These are phyloP conservation scores for Fusarium sp. DNA, from an alignment of 2,329 filamentous ascomycete species.

Conservation along the genomic window DNA sequence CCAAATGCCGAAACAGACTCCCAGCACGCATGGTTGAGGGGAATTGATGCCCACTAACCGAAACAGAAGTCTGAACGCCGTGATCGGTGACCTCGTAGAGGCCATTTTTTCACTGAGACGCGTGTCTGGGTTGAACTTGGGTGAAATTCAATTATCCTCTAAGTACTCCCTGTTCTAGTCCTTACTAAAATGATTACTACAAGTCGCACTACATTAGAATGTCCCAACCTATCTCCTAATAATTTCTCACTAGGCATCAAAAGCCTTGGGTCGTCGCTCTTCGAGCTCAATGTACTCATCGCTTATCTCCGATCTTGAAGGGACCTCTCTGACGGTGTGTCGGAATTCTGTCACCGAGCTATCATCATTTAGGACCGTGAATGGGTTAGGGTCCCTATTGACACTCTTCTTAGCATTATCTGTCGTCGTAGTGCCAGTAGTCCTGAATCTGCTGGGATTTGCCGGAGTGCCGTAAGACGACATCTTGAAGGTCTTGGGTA, in stretches of 20 bases:
- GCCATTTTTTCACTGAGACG: neutral
- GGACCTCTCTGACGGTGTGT: conserved; percentile 4
- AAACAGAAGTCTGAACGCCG: neutral
- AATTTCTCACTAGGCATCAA: neutral
- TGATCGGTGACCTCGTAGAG: neutral
- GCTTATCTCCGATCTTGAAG: conserved; percentile 7
- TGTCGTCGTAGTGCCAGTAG: neutral
- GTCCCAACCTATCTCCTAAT: rapidly evolving
- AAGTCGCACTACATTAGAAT: neutral
- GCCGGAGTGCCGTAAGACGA: conserved; percentile 5
- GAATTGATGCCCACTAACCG: neutral
- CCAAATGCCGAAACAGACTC: neutral
- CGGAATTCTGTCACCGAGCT: conserved; percentile 16
- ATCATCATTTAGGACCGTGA: conserved; percentile 5
- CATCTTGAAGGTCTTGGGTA: conserved; percentile 24
- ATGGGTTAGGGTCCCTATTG: conserved; percentile 7
- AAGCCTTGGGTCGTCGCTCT: conserved; percentile 10
- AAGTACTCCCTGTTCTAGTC: too few relatives aligned
- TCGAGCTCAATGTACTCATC: conserved; percentile 16
- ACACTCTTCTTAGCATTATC: conserved; percentile 1
- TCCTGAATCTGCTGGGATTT: conserved; percentile 11
- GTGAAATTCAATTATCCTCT: too few relatives aligned
- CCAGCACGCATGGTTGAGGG: neutral
- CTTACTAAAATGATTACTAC: too few relatives aligned
- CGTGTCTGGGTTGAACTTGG: too few relatives aligned